Percentiles rank a stretch among this genome's conserved stretches.
These are phyloP conservation scores for Luffa acutangula DNA, from an alignment of 306 rosid genomes.

Conservation along the genomic window DNA sequence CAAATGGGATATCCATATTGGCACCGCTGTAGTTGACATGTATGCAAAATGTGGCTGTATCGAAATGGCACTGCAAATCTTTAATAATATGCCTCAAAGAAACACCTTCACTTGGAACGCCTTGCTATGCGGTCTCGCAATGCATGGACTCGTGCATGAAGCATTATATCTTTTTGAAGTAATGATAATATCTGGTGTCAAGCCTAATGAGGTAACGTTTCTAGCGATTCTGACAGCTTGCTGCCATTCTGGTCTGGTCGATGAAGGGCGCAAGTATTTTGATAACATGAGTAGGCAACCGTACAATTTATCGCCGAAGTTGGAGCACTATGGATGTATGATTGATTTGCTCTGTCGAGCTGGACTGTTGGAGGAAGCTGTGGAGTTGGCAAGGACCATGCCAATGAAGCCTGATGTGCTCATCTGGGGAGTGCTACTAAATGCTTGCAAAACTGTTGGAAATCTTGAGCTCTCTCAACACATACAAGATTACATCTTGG, in stretches of 20 bases:
- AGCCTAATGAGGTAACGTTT: conserved; percentile 68
- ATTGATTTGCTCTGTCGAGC: conserved; percentile 68
- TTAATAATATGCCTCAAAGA: conserved; percentile 36
- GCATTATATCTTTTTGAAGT: conserved; percentile 41
- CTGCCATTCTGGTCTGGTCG: conserved; percentile 69
- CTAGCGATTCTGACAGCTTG: conserved; percentile 69
- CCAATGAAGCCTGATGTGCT: conserved; percentile 71
- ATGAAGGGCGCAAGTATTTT: conserved; percentile 47
- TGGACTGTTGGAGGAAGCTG: conserved; percentile 58
- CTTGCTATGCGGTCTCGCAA: conserved; percentile 53
- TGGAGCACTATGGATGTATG: conserved; percentile 80
- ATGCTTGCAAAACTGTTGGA: conserved; percentile 42
- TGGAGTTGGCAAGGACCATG: conserved; percentile 52
- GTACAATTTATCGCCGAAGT: conserved; percentile 38
- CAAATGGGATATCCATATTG: conserved; percentile 55
- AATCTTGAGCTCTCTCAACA: conserved; percentile 38
- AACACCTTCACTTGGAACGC: conserved; percentile 75
- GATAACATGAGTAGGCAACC: conserved; percentile 32
- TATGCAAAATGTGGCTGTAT: conserved; percentile 65
- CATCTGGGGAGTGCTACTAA: conserved; percentile 62
- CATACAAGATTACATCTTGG: conserved; percentile 34
- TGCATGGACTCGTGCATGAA: conserved; percentile 48
- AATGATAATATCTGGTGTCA: conserved; percentile 39
- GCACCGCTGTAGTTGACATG: conserved; percentile 72
- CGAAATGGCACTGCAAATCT: conserved; percentile 39